Conservation (phyloP, 2,329 filamentous ascomycete species). For the Aspergillus eucalypticola region DNA sequence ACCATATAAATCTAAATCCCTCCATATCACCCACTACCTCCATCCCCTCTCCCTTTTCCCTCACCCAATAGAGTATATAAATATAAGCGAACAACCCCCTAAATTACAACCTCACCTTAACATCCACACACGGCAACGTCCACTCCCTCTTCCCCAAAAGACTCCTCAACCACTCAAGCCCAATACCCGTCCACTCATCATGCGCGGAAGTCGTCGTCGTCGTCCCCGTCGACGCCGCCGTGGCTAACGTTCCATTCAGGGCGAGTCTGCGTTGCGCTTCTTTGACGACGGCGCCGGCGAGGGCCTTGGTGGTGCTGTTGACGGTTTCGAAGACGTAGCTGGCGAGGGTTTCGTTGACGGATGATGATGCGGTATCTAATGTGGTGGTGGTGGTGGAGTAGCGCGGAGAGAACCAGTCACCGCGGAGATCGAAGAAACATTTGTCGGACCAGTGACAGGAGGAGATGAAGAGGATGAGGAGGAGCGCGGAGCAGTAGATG, state of each 20-base stretch:
- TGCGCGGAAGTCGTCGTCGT: conserved; percentile 25
- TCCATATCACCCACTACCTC: too few species aligned
- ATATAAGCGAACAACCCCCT: too few species aligned
- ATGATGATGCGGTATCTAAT: conserved; percentile 11
- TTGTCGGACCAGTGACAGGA: conserved; percentile 86
- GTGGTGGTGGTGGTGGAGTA: conserved; percentile 40
- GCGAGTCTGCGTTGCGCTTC: conserved; percentile 50
- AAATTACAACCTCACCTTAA: conserved; percentile 72
- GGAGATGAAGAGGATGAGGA: conserved; percentile 90
- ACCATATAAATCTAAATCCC: too few species aligned
- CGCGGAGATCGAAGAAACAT: conserved; percentile 89
- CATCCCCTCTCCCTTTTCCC: too few species aligned
- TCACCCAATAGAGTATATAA: too few species aligned
- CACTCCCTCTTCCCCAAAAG: conserved; percentile 81
- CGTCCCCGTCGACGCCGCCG: neutral
- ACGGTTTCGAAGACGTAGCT: conserved; percentile 51
- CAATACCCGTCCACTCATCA: conserved; percentile 72
- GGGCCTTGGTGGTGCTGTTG: conserved; percentile 68
- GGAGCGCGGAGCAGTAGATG: conserved; percentile 95
- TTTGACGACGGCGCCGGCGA: conserved; percentile 68
- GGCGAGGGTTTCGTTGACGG: conserved; percentile 35
- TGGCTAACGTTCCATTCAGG: conserved; percentile 17
- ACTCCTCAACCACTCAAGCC: conserved; percentile 82
- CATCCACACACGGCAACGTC: conserved; percentile 86
- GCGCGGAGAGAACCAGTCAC: conserved; percentile 91